These are phyloP conservation scores for Akebia trifoliata DNA, from an alignment of 164 flowering plant genomes.

Conservation along the genomic window DNA sequence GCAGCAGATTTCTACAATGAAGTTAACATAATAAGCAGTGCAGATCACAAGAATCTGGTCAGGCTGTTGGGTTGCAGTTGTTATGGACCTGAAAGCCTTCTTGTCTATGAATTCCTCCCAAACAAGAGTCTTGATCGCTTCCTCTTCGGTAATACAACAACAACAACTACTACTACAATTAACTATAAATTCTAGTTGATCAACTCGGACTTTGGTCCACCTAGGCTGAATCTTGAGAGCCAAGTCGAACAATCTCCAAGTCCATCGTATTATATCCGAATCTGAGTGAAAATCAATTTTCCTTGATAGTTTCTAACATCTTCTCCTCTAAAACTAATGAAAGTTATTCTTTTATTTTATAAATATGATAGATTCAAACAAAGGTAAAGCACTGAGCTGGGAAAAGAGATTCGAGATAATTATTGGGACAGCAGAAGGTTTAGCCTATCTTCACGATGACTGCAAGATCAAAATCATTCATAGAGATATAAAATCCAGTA, in stretches of 20 bases:
- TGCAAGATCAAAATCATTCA: constrained; percentile 31
- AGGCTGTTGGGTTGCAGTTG: constrained; percentile 43
- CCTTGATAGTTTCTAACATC: background rate
- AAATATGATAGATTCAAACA: constrained; percentile 35
- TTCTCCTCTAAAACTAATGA: background rate
- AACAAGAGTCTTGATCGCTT: constrained; percentile 39
- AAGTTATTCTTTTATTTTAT: background rate
- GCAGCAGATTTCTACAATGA: constrained; percentile 32
- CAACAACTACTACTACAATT: background rate
- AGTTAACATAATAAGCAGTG: constrained; percentile 36
- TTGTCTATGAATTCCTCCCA: constrained; percentile 44
- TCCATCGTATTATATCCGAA: background rate
- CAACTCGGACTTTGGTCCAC: background rate
- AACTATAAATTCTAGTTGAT: too few relatives aligned
- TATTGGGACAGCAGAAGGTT: constrained; percentile 51
- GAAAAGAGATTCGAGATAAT: constrained; percentile 36
- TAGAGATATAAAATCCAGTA: constrained; percentile 37
- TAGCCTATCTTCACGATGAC: constrained; percentile 42
- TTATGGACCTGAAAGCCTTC: constrained; percentile 25
- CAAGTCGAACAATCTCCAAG: background rate
- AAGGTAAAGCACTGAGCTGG: constrained; percentile 50
- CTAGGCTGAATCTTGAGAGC: too few relatives aligned
- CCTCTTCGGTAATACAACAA: constrained; percentile 10
- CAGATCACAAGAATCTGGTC: constrained; percentile 43
- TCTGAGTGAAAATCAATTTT: background rate